Conservation (phyloP, 2,329 filamentous ascomycete genomes). For the Nothopassalora personata region DNA sequence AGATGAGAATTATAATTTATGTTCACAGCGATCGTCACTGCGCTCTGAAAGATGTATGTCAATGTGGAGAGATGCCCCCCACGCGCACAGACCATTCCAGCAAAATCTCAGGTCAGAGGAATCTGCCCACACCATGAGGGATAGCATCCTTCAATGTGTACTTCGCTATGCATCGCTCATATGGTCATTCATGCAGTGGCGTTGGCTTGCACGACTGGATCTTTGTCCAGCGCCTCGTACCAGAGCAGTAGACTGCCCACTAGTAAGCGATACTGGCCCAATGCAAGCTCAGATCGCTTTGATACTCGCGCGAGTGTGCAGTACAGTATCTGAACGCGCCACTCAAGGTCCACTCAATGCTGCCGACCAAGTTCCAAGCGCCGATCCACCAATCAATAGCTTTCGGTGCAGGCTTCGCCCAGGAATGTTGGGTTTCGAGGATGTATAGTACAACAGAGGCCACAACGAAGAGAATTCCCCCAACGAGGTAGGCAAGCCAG, state of each 20-base stretch:
- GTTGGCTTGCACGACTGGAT: constrained; percentile 7
- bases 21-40: too few species aligned
- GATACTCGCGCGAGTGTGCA: constrained; percentile 24
- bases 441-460: constrained; percentile 26
- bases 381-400: constrained; percentile 29
- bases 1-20: too few species aligned
- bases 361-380: constrained; percentile 25
- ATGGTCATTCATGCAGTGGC: too few species aligned
- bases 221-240: constrained; percentile 25
- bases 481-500: constrained; percentile 28
- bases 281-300: constrained; percentile 24
- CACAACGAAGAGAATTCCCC: constrained; percentile 24
- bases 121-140: too few species aligned
- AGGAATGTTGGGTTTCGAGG: constrained; percentile 29
- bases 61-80: too few species aligned
- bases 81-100: too few species aligned
- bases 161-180: too few species aligned
- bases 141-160: too few species aligned
- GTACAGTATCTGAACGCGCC: constrained; percentile 27
- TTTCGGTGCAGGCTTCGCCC: constrained; percentile 24
- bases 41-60: too few species aligned
- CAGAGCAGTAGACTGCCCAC: constrained; percentile 27
- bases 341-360: constrained; percentile 27
- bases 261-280: constrained; percentile 28
- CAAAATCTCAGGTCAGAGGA: too few species aligned